Conservation (phyloP, 208 protist species). For the Leishmania amazonensis region DNA sequence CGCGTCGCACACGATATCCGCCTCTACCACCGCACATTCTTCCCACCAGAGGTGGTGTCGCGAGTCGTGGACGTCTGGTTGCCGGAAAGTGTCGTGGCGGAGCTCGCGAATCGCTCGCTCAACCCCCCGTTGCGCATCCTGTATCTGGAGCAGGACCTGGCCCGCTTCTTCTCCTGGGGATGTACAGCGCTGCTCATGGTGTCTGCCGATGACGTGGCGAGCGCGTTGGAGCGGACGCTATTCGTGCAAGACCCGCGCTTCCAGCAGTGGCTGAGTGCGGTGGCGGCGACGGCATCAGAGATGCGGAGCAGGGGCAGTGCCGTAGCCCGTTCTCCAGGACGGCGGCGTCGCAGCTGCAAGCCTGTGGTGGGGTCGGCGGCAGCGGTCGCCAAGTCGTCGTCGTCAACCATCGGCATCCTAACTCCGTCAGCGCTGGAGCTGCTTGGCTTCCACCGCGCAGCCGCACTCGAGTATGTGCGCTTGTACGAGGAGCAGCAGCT, state of each 20-base stretch:
- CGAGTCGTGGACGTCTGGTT: conserved; percentile 51
- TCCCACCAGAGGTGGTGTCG: conserved; percentile 42
- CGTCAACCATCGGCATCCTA: conserved; percentile 6
- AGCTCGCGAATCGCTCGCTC: conserved; percentile 57
- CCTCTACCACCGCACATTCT: conserved; percentile 56
- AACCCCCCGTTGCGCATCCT: conserved; percentile 58
- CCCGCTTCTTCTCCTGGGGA: conserved; percentile 39
- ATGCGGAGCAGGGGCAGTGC: not conserved
- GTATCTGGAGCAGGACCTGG: conserved; percentile 48
- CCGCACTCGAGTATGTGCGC: conserved; percentile 42
- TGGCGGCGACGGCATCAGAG: not conserved
- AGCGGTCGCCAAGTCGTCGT: not conserved
- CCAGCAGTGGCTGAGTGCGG: conserved; percentile 16
- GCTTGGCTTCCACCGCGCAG: conserved; percentile 47
- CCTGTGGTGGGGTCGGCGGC: not conserved
- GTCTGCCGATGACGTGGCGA: conserved; percentile 43
- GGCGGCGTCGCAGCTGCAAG: not conserved
- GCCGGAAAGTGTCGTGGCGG: conserved; percentile 36
- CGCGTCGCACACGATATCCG: conserved; percentile 66
- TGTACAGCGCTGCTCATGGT: conserved; percentile 32
- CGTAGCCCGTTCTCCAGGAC: not conserved
- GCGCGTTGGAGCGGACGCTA: conserved; percentile 26
- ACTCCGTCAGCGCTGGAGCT: conserved; percentile 47
- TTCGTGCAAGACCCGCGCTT: conserved; percentile 43
- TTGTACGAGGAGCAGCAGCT: conserved; percentile 22